Conservation (phyloP, 805 yeast genomes). For the Saturnispora ahearnii region DNA sequence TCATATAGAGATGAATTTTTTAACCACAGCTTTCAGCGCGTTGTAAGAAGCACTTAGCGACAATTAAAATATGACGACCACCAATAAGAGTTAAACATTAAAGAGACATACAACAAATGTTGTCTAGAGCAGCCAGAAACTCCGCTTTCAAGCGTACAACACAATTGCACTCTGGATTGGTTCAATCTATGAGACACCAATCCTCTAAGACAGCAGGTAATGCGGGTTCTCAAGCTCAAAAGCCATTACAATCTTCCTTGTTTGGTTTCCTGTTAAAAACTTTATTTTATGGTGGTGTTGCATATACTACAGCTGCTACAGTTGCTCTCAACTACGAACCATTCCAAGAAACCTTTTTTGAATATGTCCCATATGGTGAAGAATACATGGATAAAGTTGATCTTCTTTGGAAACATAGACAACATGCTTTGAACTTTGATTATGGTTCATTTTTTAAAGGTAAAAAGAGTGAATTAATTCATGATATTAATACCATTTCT, state of each 20-base stretch:
- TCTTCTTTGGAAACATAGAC: constrained; percentile 22
- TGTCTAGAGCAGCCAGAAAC: neutral
- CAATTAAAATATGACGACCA: neutral
- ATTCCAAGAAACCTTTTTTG: constrained; percentile 53
- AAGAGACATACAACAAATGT: neutral
- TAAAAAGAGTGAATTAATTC: constrained; percentile 4
- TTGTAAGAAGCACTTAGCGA: neutral
- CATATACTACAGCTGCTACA: constrained; percentile 55
- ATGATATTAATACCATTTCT: constrained; percentile 8
- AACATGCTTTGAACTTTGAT: constrained; percentile 17
- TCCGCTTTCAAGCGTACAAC: neutral
- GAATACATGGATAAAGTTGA: constrained; percentile 43
- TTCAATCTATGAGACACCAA: neutral
- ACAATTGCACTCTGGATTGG: neutral
- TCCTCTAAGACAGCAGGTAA: neutral
- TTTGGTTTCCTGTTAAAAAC: constrained; percentile 3
- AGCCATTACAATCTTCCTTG: neutral
- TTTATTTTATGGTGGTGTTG: constrained; percentile 11
- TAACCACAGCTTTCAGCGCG: neutral
- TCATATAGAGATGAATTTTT: no score
- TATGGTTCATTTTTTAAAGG: constrained; percentile 5
- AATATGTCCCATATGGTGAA: constrained; percentile 59
- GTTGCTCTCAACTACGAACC: constrained; percentile 47
- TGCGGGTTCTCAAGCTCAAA: neutral
- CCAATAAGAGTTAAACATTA: neutral